Conservation (phyloP, 2,329 filamentous ascomycete species). For the Sporothrix brunneoviolacea region DNA sequence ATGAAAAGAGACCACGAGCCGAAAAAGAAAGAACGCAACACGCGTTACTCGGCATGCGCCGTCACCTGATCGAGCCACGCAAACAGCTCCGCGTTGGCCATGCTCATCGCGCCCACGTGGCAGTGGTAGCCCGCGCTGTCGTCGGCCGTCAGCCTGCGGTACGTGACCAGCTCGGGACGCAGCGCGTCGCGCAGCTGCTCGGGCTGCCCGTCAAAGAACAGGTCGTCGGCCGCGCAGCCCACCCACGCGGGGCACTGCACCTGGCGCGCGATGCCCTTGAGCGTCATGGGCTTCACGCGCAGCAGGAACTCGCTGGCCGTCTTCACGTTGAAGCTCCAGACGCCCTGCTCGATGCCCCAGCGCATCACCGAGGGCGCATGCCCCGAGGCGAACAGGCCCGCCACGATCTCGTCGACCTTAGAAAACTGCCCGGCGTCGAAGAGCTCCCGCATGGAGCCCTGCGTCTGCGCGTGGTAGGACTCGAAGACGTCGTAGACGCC, state of each 20-base stretch:
- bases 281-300: slow-evolving; percentile 9
- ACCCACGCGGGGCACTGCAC: slow-evolving; percentile 13
- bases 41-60: too few species aligned
- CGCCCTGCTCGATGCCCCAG: slow-evolving; percentile 30
- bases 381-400: background rate
- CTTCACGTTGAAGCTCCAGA: slow-evolving; percentile 28
- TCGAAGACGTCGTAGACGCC: slow-evolving; percentile 28
- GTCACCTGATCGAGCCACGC: slow-evolving; percentile 20
- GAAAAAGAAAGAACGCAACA: too few species aligned
- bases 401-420: slow-evolving; percentile 2
- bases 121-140: slow-evolving; percentile 22
- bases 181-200: slow-evolving; percentile 18
- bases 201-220: slow-evolving; percentile 17
- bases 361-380: slow-evolving; percentile 10
- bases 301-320: slow-evolving; percentile 9
- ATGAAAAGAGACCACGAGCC: too few species aligned
- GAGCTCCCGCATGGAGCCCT: background rate
- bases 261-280: slow-evolving; percentile 6
- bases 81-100: slow-evolving; percentile 18
- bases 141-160: slow-evolving; percentile 14
- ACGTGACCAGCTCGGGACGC: slow-evolving; percentile 17
- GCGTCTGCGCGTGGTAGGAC: slow-evolving; percentile 9
- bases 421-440: background rate
- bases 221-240: slow-evolving; percentile 6
- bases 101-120: slow-evolving; percentile 18